A percentile compares a stretch with the other conserved stretches of the same genome.
Conservation (phyloP, 2,329 filamentous ascomycete genomes). For the Pyricularia sp. region DNA sequence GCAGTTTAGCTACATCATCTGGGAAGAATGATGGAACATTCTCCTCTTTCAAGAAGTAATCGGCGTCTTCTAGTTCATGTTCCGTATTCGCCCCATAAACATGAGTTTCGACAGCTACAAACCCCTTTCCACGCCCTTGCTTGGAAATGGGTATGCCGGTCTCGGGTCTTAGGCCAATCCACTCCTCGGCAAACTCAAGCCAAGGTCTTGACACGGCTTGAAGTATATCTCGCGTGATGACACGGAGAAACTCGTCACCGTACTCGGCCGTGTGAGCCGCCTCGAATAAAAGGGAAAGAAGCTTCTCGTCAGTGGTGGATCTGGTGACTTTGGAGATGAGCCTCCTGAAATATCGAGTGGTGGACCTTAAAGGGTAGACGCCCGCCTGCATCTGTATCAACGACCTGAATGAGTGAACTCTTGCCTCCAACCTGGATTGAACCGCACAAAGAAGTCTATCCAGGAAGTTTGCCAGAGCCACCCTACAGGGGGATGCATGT, state of each 20-base stretch:
- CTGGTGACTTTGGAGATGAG: constrained; percentile 38
- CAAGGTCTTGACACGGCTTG: constrained; percentile 22
- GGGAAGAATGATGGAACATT: constrained; percentile 66
- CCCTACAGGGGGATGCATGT: constrained; percentile 32
- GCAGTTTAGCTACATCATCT: constrained; percentile 54
- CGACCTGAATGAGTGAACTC: constrained; percentile 32
- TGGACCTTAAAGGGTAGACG: constrained; percentile 33
- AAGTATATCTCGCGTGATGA: constrained; percentile 59
- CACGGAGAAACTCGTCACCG: constrained; percentile 48
- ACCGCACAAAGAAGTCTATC: constrained; percentile 38
- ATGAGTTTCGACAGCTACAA: constrained; percentile 49
- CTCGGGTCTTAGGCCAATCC: constrained; percentile 62
- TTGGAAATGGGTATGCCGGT: constrained; percentile 44
- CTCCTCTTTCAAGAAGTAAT: constrained; percentile 53
- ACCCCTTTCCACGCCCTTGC: constrained; percentile 40
- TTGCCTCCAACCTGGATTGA: constrained; percentile 36
- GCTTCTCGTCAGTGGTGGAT: constrained; percentile 44
- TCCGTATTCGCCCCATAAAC: constrained; percentile 49
- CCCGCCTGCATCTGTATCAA: constrained; percentile 43
- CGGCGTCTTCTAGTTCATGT: constrained; percentile 44
- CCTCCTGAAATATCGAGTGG: constrained; percentile 41
- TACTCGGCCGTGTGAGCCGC: constrained; percentile 56
- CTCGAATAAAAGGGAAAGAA: constrained; percentile 52
- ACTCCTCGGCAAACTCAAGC: constrained; percentile 47
- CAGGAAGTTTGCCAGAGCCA: constrained; percentile 42